Conservation (phyloP, 2,329 filamentous ascomycete genomes). For the Colletotrichum sp. region DNA sequence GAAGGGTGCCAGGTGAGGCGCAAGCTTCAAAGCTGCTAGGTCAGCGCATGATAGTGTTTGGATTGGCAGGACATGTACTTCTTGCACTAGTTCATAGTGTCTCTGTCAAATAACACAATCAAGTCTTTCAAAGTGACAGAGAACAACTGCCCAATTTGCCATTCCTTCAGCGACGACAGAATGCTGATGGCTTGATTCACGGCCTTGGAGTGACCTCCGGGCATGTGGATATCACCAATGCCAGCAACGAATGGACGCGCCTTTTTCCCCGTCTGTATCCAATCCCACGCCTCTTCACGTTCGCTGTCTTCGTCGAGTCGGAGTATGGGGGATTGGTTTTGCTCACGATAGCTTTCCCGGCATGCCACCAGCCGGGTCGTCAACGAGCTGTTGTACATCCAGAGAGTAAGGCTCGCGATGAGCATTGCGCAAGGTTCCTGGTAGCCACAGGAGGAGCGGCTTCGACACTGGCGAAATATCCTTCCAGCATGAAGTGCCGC, state of each 20-base stretch:
- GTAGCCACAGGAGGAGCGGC: background rate
- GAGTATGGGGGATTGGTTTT: background rate
- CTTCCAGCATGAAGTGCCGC: background rate
- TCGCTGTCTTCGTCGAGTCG: background rate
- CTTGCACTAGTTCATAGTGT: background rate
- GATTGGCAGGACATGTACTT: background rate
- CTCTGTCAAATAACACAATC: background rate
- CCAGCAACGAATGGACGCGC: background rate
- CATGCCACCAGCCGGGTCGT: background rate
- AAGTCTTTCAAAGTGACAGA: background rate
- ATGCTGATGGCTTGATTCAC: background rate
- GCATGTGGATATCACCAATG: background rate
- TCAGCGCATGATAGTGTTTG: fast-evolving
- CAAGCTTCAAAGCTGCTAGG: background rate
- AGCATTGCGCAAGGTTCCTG: background rate
- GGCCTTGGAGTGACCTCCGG: background rate
- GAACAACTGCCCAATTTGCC: background rate
- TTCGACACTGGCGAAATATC: background rate
- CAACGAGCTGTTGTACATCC: background rate
- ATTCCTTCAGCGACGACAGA: background rate
- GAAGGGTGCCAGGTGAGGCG: fast-evolving
- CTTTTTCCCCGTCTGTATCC: background rate
- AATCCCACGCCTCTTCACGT: background rate
- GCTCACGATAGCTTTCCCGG: background rate
- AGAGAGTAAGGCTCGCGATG: background rate